phyloP scores from a whole-genome alignment of 225 moss, liverwort and hornwort genomes.

The Bryoerythrophyllum caledonicum region DNA sequence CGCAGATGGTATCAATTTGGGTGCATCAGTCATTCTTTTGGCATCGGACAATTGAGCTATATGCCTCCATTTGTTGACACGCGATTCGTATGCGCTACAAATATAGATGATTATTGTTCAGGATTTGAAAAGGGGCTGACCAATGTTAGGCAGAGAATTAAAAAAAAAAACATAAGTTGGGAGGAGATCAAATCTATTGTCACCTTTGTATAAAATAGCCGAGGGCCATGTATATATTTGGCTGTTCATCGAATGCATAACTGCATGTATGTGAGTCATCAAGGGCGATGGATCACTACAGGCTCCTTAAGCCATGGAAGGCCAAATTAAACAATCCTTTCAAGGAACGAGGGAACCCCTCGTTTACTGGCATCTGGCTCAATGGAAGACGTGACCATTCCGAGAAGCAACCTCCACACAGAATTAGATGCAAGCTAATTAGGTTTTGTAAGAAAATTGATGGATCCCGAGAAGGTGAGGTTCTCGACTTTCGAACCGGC shows the following conservation, averaged over 20 bases:
- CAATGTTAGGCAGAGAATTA: neutral
- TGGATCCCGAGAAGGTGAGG: neutral
- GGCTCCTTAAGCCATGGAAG: slow-evolving; percentile 5
- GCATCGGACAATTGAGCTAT: neutral
- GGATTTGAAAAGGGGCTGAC: slow-evolving; percentile 8
- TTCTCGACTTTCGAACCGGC: neutral
- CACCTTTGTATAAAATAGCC: neutral
- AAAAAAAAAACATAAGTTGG: neutral
- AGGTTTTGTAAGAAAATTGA: neutral
- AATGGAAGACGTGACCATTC: neutral
- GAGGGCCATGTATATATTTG: neutral
- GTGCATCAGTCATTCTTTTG: neutral
- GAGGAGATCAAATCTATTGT: slow-evolving; percentile 29
- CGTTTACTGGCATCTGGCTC: neutral
- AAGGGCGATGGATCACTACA: neutral
- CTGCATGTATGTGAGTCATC: neutral
- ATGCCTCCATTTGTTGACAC: too few relatives aligned
- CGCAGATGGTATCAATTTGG: neutral
- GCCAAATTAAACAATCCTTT: neutral
- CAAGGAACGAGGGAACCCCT: slow-evolving; percentile 1
- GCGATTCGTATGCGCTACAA: neutral
- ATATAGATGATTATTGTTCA: neutral
- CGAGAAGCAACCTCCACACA: slow-evolving; percentile 6
- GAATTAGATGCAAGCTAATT: neutral
- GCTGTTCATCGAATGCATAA: neutral